A percentile compares a stretch with the other conserved stretches of the same genome.
These are phyloP conservation scores for Hanseniaspora valbyensis DNA, from an alignment of 805 yeast genomes.

Conservation along the genomic window DNA sequence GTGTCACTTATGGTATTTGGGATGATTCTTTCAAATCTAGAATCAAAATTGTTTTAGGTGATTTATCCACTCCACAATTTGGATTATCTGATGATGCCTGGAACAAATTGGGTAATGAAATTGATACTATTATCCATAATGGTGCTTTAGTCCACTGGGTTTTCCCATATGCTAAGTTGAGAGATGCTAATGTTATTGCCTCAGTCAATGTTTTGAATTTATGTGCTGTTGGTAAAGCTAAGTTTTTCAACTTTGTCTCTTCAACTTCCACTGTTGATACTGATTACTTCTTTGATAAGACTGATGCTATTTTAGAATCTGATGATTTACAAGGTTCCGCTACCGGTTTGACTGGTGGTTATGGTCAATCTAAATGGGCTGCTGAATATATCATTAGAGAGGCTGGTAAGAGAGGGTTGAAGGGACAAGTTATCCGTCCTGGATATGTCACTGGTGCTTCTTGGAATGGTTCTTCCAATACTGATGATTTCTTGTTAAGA, in stretches of 20 bases:
- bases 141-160: conserved; percentile 99
- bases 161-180: conserved; percentile 77
- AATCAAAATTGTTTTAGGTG: conserved; percentile 71
- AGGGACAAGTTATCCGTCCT: conserved; percentile 86
- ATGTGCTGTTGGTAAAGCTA: conserved; percentile 60
- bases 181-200: conserved; percentile 87
- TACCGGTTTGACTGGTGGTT: conserved; percentile 76
- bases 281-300: conserved; percentile 62
- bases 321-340: conserved; percentile 79
- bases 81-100: conserved; percentile 55
- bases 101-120: conserved; percentile 41
- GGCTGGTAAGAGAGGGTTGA: conserved; percentile 80
- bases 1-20: conserved; percentile 63
- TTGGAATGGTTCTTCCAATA: conserved; percentile 75
- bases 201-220: conserved; percentile 74
- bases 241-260: conserved; percentile 80
- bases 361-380: conserved; percentile 97
- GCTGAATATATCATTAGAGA: conserved; percentile 79
- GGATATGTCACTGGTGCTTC: conserved; percentile 91
- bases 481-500: conserved; percentile 91
- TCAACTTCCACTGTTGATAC: conserved; percentile 90
- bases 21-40: conserved; percentile 44
- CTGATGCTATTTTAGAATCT: conserved; percentile 68
- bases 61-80: conserved; percentile 59
- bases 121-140: conserved; percentile 84